Percentiles rank a stretch among this genome's conserved stretches.
phyloP scores from a whole-genome alignment of 169 alveolate species.

The Perkinsus olseni region DNA sequence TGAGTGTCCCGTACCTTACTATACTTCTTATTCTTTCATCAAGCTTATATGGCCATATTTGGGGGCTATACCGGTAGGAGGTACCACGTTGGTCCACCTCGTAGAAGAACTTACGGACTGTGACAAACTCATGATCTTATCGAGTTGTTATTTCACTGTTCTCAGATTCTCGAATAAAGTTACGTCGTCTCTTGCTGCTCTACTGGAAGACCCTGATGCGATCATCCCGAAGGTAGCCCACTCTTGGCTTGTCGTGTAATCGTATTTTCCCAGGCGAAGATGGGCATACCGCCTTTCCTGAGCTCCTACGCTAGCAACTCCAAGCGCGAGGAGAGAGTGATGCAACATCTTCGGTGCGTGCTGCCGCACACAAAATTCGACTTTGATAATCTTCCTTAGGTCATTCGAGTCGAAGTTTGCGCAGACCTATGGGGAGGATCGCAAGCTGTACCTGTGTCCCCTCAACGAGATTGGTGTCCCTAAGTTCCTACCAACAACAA shows the following conservation, averaged over 20 bases:
- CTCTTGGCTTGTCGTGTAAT: neutral
- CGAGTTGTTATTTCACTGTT: neutral
- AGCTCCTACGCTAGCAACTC: too few relatives aligned
- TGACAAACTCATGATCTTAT: too few relatives aligned
- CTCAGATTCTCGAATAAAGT: neutral
- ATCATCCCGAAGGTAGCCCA: neutral
- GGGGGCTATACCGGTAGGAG: too few relatives aligned
- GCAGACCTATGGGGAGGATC: conserved; percentile 28
- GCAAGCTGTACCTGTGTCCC: conserved; percentile 60
- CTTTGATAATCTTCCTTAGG: conserved; percentile 9
- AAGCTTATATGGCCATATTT: too few relatives aligned
- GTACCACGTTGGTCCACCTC: too few relatives aligned
- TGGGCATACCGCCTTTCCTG: too few relatives aligned
- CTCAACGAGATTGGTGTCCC: conserved; percentile 65
- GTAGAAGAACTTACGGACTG: too few relatives aligned
- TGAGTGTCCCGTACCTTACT: too few relatives aligned
- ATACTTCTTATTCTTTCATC: too few relatives aligned
- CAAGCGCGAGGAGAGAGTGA: too few relatives aligned
- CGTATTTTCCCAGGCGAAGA: neutral
- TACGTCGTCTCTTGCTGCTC: neutral
- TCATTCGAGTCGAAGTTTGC: conserved; percentile 54
- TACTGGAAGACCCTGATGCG: neutral
- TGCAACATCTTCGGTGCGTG: neutral
- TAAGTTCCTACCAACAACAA: conserved; percentile 63
- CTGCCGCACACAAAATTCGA: neutral